Percentiles rank a stretch among this genome's conserved stretches.
Conservation (phyloP, 306 rosid genomes). For the Cicer chorassanicum region DNA sequence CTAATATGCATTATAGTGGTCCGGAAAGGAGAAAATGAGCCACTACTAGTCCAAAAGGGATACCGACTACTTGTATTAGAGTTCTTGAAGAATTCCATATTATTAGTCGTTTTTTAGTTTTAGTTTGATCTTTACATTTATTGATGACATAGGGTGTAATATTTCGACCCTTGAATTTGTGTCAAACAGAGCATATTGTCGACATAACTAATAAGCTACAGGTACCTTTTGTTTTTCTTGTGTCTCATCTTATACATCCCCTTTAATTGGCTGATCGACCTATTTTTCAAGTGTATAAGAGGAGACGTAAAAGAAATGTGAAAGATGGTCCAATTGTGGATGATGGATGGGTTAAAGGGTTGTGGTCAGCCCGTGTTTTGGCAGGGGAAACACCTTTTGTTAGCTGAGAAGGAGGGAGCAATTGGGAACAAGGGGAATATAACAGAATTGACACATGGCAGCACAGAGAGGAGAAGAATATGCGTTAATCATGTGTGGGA, state of each 20-base stretch:
- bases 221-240: conserved; percentile 14
- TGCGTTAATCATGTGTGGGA: not conserved
- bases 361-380: not conserved
- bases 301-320: not conserved
- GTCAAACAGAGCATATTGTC: not conserved
- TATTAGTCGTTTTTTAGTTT: not conserved
- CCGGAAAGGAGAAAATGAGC: conserved; percentile 7
- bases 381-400: not conserved
- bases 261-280: not conserved
- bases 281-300: not conserved
- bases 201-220: conserved; percentile 10
- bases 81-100: not conserved
- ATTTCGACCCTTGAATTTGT: not conserved
- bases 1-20: not conserved
- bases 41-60: conserved; percentile 10
- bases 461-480: not conserved
- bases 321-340: not conserved
- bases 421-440: not conserved
- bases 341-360: not conserved
- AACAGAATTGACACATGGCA: not conserved
- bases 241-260: conserved; percentile 19
- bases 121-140: not conserved
- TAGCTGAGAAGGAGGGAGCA: not conserved
- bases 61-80: conserved; percentile 16
- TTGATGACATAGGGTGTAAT: not conserved